Percentiles rank a stretch among this genome's conserved stretches.
Evolutionary conservation across 768 basidiomycete genomes (phyloP).

Genomic region (Rhizopogon roseolus): DNA sequence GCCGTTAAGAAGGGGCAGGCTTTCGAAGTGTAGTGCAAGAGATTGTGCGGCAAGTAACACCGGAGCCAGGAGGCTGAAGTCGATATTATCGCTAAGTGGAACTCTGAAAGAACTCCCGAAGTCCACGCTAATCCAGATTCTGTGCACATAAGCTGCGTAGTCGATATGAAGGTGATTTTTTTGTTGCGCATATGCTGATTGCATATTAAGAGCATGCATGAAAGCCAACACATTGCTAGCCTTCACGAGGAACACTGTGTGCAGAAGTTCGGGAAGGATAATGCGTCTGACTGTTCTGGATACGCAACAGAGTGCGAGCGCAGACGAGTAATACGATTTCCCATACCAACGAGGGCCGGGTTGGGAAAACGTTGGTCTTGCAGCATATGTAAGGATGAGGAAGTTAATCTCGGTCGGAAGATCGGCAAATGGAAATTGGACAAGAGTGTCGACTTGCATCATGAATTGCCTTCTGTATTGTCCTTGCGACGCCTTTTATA

Average conservation of each 20-base stretch:
- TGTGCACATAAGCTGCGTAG: conserved; percentile 26
- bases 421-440: conserved; percentile 11
- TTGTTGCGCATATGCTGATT: conserved; percentile 7
- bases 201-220: conserved; percentile 25
- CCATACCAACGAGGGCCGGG: no score
- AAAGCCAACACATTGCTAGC: conserved; percentile 15
- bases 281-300: conserved; percentile 27
- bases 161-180: conserved; percentile 26
- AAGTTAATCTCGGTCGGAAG: conserved; percentile 32
- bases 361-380: conserved; percentile 13
- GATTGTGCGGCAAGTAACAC: conserved; percentile 1
- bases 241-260: conserved; percentile 29
- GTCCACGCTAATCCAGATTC: conserved; percentile 29
- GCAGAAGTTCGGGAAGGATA: conserved; percentile 34
- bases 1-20: conserved; percentile 31
- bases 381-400: conserved; percentile 28
- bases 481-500: no score
- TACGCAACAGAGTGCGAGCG: conserved; percentile 27
- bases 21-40: conserved; percentile 27
- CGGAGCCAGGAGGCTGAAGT: conserved; percentile 9
- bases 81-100: conserved; percentile 10
- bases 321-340: conserved; percentile 13
- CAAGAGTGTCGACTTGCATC: not conserved
- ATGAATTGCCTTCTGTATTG: not conserved
- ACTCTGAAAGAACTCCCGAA: not conserved